phyloP scores from a whole-genome alignment of 2,329 filamentous ascomycete genomes.

The Clonostachys solani region DNA sequence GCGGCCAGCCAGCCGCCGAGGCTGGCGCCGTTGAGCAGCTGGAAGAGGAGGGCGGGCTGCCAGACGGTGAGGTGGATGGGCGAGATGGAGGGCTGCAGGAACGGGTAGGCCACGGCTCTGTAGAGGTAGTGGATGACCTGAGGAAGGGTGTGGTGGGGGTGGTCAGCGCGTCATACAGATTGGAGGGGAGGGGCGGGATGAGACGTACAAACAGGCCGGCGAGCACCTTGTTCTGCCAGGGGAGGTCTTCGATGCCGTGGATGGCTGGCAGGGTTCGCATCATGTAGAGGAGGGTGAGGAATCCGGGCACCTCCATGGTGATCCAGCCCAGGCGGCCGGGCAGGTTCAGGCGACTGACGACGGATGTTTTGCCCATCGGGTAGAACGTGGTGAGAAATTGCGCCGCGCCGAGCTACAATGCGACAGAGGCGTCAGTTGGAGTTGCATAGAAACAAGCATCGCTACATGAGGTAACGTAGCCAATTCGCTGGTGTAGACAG shows the following conservation, averaged over 20 bases:
- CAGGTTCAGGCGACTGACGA: constrained; percentile 71
- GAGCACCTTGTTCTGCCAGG: constrained; percentile 76
- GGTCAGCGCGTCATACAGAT: constrained; percentile 6
- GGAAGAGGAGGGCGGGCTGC: constrained; percentile 63
- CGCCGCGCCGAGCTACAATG: constrained; percentile 44
- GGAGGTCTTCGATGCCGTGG: constrained; percentile 54
- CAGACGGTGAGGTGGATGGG: constrained; percentile 74
- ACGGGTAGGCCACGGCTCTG: constrained; percentile 77
- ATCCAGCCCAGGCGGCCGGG: constrained; percentile 85
- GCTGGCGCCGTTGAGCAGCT: constrained; percentile 73
- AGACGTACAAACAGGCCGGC: constrained; percentile 55
- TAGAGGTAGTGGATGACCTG: constrained; percentile 78
- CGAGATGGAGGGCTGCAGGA: constrained; percentile 88
- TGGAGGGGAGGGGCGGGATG: constrained; percentile 18
- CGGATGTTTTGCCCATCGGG: constrained; percentile 89
- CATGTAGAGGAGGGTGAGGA: constrained; percentile 74
- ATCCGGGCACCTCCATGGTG: constrained; percentile 80
- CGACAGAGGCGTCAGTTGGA: neutral
- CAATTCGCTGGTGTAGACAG: neutral
- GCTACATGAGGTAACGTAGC: constrained; percentile 1
- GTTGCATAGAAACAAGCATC: neutral
- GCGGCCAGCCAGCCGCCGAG: constrained; percentile 79
- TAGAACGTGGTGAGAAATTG: constrained; percentile 83
- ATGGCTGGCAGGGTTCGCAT: constrained; percentile 63
- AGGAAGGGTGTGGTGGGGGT: constrained; percentile 25